Base-by-base conservation (phyloP, 2,329 filamentous ascomycete species). In the Uncinocarpus reesii region DNA sequence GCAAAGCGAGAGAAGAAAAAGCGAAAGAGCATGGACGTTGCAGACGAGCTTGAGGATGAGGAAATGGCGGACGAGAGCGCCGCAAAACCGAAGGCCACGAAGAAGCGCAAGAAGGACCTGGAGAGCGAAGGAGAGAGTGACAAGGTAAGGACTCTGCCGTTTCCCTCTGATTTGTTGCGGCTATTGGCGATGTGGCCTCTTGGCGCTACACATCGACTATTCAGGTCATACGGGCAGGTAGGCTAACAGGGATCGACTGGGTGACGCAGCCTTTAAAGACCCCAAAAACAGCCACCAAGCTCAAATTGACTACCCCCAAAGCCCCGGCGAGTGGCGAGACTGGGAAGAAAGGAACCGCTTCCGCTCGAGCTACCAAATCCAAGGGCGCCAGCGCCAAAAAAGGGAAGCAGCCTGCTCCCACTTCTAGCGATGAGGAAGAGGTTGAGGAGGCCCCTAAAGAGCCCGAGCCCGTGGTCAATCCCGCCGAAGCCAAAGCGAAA, bases 81-180 rank as follows among this genome's bases (percentile, higher is more conserved):
- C 6, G 43, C 29, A 15, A 46, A 46, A 37, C 43, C 32, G 23
- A 46, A 46, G n/a, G 24, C 34, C 35, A 85, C 84, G 77, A 95
- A 95, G 76, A 95, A 95, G 76, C 83, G 88, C 58, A 94, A 94
- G 77, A 83, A 86, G 60, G 74, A 72, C 18, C 71, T 68, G 1
- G 79, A 78, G 32, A 75, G 72, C 52, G 78, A 81, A 47, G 84
- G 80, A 11, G 87, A 93, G 48, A 80, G 80, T n/a, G 75, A 74
- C 20, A 83, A 83, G 68, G 80, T 81, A 62, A 67, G 73, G 58
- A 35, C n/a, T 32, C n/a, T n/a, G n/a, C n/a, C n/a, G n/a, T n/a
- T n/a, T n/a, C 15, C 44, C 2, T 7, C n/a, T 6, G 2, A 7
- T n/a, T 38, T 29, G 18, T 21, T 20, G 21, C 16, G 42, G 8